phyloP scores from a whole-genome alignment of 352 stramenopile species.

The Aphanomyces euteiches region DNA sequence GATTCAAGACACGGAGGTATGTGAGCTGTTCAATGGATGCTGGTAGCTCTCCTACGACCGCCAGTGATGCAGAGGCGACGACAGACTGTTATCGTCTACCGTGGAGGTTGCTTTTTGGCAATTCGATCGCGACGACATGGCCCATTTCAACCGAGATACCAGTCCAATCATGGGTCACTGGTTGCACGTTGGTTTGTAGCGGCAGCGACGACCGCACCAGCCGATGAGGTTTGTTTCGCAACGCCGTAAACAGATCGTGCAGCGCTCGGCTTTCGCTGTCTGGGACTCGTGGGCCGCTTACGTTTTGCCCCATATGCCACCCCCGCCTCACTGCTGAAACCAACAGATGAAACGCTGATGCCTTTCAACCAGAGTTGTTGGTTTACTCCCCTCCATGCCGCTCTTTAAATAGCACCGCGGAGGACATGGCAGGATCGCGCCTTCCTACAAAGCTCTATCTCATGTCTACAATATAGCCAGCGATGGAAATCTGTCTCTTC shows the following conservation, averaged over 20 bases:
- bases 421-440: too few species aligned
- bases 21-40: slow-evolving; percentile 50
- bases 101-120: neutral
- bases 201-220: slow-evolving; percentile 4
- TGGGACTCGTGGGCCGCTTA: slow-evolving; percentile 1
- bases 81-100: slow-evolving; percentile 2
- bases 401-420: too few species aligned
- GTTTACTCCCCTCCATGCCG: too few species aligned
- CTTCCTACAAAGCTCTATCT: too few species aligned
- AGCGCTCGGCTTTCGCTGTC: slow-evolving; percentile 7
- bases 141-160: slow-evolving; percentile 14
- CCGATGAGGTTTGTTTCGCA: neutral
- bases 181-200: neutral
- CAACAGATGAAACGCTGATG: neutral
- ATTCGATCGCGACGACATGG: slow-evolving; percentile 17
- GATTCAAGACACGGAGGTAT: slow-evolving; percentile 64
- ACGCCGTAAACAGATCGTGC: slow-evolving; percentile 5
- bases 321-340: neutral
- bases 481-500: too few species aligned
- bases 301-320: slow-evolving; percentile 6
- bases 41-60: slow-evolving; percentile 36
- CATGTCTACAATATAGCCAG: too few species aligned
- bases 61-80: neutral
- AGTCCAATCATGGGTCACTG: slow-evolving; percentile 5
- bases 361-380: too few species aligned